Base-by-base conservation (phyloP, 1,139 yeast species). In the Lodderomyces elongisporus region DNA sequence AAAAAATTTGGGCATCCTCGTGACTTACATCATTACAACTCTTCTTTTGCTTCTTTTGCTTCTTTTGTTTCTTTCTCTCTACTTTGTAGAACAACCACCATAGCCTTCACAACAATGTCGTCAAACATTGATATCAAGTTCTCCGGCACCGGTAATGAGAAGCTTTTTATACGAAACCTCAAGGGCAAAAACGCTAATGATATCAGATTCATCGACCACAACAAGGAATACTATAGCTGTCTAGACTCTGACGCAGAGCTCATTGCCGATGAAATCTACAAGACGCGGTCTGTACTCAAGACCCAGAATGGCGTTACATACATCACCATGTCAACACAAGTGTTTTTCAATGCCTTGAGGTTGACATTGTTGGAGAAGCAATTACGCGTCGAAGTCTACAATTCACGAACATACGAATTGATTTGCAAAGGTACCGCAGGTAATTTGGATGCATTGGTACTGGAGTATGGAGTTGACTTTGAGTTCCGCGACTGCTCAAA, bases 351-450 rank as follows among this genome's bases (percentile, higher is more conserved):
- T 36, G 74, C 88, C 33, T 60, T 89, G 44, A 75, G 74, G 40
- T 74, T 71, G 40, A 78, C 85, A 33, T 65, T 91, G 25, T 66
- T 87, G 31, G 85, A 80, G 33, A 67, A 72, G 33, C 87, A 87
- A n/a, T 46, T 48, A 41, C 85, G 85, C 52, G 74, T 91, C 17
- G 96, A 89, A 51, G 72, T 91, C 16, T 89, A 66, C 45, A 55
- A 81, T 51, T 76, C 64, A 41, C 68, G 66, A 40, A 59, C 56
- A 33, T 87, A 95, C 80, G 66, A 63, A 30, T 51, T 83, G 34
- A 41, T 71, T 20, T 71, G 72, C 40, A 61, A 71, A 32, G 96
- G 95, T 1, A 82, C 96, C 1, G 96, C 97, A 1, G 98, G 98
- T 4, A 89, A 91, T 54, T 64, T 88, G 33, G 85, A 81, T 37